Percentiles rank a stretch among this genome's conserved stretches.
phyloP scores from a whole-genome alignment of 805 yeast species.

The Saccharomycopsis capsularis region DNA sequence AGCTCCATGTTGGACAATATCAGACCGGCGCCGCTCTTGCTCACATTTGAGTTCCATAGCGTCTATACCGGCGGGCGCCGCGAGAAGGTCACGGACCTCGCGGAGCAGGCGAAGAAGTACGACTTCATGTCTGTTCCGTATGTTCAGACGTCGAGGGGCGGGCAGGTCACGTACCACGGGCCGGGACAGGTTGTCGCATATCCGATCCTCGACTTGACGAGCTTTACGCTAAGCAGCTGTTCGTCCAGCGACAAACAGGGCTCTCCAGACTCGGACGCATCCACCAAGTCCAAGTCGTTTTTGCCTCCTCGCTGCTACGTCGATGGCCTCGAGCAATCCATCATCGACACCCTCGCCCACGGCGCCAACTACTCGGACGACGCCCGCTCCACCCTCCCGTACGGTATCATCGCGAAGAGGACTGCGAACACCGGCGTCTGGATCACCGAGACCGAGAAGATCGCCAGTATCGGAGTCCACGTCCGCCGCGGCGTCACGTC shows the following conservation, averaged over 20 bases:
- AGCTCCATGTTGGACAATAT: slow-evolving; percentile 34
- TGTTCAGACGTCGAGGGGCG: slow-evolving; percentile 84
- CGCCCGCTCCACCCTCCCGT: not conserved
- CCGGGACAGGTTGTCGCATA: slow-evolving; percentile 90
- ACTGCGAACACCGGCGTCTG: slow-evolving; percentile 87
- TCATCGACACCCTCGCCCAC: slow-evolving; percentile 40
- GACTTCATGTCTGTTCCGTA: slow-evolving; percentile 46
- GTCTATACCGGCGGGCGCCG: slow-evolving; percentile 91
- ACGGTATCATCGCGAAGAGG: slow-evolving; percentile 29
- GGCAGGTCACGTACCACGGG: slow-evolving; percentile 95
- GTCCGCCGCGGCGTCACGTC: slow-evolving; percentile 78
- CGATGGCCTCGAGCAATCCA: slow-evolving; percentile 50
- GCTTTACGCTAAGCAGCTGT: slow-evolving; percentile 42
- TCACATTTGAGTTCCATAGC: slow-evolving; percentile 80
- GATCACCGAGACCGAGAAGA: slow-evolving; percentile 53
- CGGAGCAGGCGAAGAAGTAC: slow-evolving; percentile 26
- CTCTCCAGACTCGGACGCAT: not conserved
- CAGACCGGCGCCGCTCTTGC: slow-evolving; percentile 59
- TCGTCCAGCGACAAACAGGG: slow-evolving; percentile 1
- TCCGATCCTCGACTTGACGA: slow-evolving; percentile 63
- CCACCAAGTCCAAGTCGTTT: slow-evolving; percentile 25
- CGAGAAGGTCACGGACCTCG: slow-evolving; percentile 44
- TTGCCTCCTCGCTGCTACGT: slow-evolving; percentile 62
- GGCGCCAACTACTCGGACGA: slow-evolving; percentile 3
- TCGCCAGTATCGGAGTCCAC: slow-evolving; percentile 87